Base-by-base conservation (phyloP, 1,284 basidiomycete species). In the Tilletiaria anomala region DNA sequence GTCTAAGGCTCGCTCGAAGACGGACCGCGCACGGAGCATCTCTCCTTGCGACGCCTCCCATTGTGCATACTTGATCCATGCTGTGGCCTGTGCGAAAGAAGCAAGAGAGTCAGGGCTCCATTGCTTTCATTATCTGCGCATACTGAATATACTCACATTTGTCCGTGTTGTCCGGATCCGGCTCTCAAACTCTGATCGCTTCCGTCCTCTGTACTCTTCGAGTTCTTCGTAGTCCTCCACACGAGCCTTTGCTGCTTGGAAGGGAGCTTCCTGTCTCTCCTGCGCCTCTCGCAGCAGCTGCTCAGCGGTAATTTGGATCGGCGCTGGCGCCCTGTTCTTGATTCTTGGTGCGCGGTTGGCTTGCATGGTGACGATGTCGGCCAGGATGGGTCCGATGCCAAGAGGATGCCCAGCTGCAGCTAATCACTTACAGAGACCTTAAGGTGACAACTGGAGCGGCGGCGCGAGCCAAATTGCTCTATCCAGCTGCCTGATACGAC, bases 181-280 rank as follows among this genome's bases (percentile, higher is more conserved):
- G 52, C 93, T 88, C 70, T 99, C 93, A 53, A 89, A 99, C 67
- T 97, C 93, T 60, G 83, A 88, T 38, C 91, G 75, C 67, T 94
- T 96, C 47, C 93, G 73, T 17, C 86, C 87, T 45, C 86, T 80
- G 63, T 93, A 96, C 70, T 99, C 93, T 67, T 83, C 75, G 31
- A 97, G 79, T 69, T 99, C 93, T 68, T 97, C 93, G 60, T 85
- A 84, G 70, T 97, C 93, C 69, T 94, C 87, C 37, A 97, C 81
- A 14, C 53, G 53, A 11, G 54, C 50, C 8, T 44, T 45, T 12
- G 50, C 48, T 18, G 45, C 50, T 8, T 79, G 77, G 63, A 88
- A 82, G 12, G 82, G 78, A 17, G 82, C 77, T 62, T 96, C 93
- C 73, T 97, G 91, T 40, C 89, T 75, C 61, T 96, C 93, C 77